Evolutionary conservation across 164 flowering plant genomes (phyloP).

Genomic region (Magnolia kwangsiensis): DNA sequence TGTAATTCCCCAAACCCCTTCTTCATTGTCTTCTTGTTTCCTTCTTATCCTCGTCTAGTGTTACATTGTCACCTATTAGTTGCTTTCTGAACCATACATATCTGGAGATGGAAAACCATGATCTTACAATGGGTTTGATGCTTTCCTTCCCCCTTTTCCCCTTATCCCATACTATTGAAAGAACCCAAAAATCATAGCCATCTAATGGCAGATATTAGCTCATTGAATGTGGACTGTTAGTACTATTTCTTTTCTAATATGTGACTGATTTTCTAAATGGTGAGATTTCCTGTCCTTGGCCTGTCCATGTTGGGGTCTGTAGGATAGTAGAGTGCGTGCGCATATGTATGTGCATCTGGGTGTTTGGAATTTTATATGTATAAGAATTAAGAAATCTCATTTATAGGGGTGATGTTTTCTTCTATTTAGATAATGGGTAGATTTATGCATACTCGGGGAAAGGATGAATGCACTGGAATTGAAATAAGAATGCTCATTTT

Average conservation of each 20-base stretch:
- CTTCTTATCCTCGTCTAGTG: no score
- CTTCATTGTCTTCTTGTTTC: neutral
- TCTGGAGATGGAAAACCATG: neutral
- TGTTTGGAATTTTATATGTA: neutral
- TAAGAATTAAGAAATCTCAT: neutral
- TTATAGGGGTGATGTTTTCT: neutral
- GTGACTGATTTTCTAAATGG: no score
- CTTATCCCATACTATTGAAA: neutral
- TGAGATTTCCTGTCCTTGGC: neutral
- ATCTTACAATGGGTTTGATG: neutral
- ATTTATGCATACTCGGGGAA: neutral
- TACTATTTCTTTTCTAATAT: neutral
- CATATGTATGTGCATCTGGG: neutral
- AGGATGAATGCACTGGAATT: neutral
- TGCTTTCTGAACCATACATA: neutral
- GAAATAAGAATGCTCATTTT: neutral
- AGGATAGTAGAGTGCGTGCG: neutral
- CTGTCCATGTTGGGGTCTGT: neutral
- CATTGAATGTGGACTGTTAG: neutral
- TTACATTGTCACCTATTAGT: no score
- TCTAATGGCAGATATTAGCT: neutral
- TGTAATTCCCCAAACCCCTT: slow-evolving; percentile 33
- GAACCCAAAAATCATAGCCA: neutral
- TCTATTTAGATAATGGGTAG: neutral
- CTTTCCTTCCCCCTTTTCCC: neutral